Evolutionary conservation across 192 early-diverging fungal species (phyloP).

Genomic region (Helicostylum pulchrum): DNA sequence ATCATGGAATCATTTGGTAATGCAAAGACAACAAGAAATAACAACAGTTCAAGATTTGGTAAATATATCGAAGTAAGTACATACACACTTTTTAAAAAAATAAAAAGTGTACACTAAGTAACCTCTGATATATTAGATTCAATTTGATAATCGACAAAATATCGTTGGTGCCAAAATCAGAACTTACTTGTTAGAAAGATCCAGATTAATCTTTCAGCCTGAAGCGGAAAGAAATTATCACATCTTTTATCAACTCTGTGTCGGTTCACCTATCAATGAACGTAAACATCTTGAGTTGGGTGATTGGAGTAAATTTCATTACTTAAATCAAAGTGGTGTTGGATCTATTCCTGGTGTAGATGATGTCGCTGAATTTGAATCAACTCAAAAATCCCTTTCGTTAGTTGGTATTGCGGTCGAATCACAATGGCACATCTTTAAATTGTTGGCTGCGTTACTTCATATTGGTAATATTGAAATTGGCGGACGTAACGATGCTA

Average conservation of each 20-base stretch:
- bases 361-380: slow-evolving; percentile 87
- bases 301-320: slow-evolving; percentile 75
- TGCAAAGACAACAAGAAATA: slow-evolving; percentile 98
- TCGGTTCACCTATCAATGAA: slow-evolving; percentile 80
- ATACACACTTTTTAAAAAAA: background rate
- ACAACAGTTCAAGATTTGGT: slow-evolving; percentile 97
- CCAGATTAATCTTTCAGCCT: slow-evolving; percentile 93
- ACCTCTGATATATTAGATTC: slow-evolving; percentile 56
- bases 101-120: background rate
- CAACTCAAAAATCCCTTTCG: slow-evolving; percentile 81
- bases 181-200: slow-evolving; percentile 95
- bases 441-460: slow-evolving; percentile 85
- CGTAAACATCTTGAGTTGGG: slow-evolving; percentile 73
- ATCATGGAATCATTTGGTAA: slow-evolving; percentile 99
- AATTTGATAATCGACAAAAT: slow-evolving; percentile 78
- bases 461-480: slow-evolving; percentile 97
- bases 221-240: slow-evolving; percentile 95
- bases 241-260: slow-evolving; percentile 97
- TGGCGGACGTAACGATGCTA: slow-evolving; percentile 61
- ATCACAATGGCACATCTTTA: slow-evolving; percentile 87
- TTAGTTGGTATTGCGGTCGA: slow-evolving; percentile 83
- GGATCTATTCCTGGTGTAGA: slow-evolving; percentile 81
- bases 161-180: slow-evolving; percentile 95
- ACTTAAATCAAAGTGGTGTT: slow-evolving; percentile 80
- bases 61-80: slow-evolving; percentile 84